Evolutionary conservation across 371 early-diverging fungal genomes (phyloP), one percentile per base, ranked within the genome.

Genomic region (Coemansia sp.): DNA sequence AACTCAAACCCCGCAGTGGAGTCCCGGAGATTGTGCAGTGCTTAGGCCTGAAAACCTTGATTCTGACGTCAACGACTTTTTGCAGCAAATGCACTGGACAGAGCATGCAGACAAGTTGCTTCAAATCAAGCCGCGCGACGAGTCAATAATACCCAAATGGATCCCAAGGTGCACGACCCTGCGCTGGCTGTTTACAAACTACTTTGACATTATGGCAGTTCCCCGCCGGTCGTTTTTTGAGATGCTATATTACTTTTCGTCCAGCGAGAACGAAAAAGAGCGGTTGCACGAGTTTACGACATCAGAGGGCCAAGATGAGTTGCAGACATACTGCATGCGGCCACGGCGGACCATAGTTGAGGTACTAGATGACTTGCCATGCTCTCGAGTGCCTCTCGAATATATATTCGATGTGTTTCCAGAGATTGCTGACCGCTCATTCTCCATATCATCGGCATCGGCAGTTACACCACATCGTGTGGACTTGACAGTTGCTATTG

Each of bases 201-300:
- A 89, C 71, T 76, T 97, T 42, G 95, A 95, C 80, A 82, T 95
- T 4, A 90, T 87, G 66, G 89, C 89, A 8, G 89, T 90, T 0
- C 98, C 97, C 13, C 81, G 90, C 16, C 84, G 94, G 26, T 93
- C 92, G 37, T 94, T 96, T 79, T 95, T 96, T 71, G 90, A 93
- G 68, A 85, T 93, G 67, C 78, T 95, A 26, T 72, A 88, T 14
- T 88, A 88, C 70, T 95, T 97, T 70, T 87, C 92, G 0, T 61
- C 75, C 7, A 86, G 91, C 66, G 82, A 83, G 24, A 72, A 86
- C 48, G 92, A 93, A 29, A 86, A 83, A 2, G 94, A 93, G 40
- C 88, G 92, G 71, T 81, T 96, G 50, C 79, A 83, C 24, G 93
- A 95, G 62, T 92, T 95, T 63, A 76, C 88, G 2, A 82, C 88